These are phyloP conservation scores for Heteromeles arbutifolia DNA, from an alignment of 306 rosid species.

Conservation along the genomic window DNA sequence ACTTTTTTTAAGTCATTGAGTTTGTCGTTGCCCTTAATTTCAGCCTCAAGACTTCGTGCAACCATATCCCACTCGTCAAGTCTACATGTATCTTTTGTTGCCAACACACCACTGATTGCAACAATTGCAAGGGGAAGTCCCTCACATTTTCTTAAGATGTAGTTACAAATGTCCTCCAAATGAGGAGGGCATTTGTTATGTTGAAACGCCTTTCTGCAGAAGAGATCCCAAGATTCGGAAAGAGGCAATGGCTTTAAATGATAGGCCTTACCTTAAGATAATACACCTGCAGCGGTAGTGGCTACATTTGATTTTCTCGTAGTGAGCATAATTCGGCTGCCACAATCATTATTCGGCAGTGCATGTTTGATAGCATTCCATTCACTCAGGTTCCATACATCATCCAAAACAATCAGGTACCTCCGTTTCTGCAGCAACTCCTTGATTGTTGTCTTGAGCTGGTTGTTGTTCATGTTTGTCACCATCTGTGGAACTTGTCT, in stretches of 20 bases:
- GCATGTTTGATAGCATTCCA: conserved; percentile 63
- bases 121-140: conserved; percentile 82
- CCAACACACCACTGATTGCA: conserved; percentile 61
- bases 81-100: conserved; percentile 47
- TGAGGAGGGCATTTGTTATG: conserved; percentile 40
- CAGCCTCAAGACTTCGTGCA: conserved; percentile 36
- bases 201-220: conserved; percentile 48
- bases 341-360: conserved; percentile 41
- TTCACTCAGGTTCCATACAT: conserved; percentile 45
- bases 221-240: conserved; percentile 50
- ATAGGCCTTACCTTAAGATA: conserved; percentile 34
- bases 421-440: conserved; percentile 37
- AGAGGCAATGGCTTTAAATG: conserved; percentile 40
- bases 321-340: conserved; percentile 60
- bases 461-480: conserved; percentile 27
- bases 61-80: conserved; percentile 63
- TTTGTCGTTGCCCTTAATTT: conserved; percentile 49
- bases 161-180: conserved; percentile 36
- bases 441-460: conserved; percentile 41
- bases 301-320: conserved; percentile 53
- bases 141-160: conserved; percentile 47
- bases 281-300: conserved; percentile 19
- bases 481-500: conserved; percentile 40
- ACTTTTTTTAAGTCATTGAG: conserved; percentile 49
- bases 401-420: conserved; percentile 58